Evolutionary conservation across 805 yeast species (phyloP), one percentile per base, ranked within the genome.

Genomic region (Sungouiozyma intestinalis): DNA sequence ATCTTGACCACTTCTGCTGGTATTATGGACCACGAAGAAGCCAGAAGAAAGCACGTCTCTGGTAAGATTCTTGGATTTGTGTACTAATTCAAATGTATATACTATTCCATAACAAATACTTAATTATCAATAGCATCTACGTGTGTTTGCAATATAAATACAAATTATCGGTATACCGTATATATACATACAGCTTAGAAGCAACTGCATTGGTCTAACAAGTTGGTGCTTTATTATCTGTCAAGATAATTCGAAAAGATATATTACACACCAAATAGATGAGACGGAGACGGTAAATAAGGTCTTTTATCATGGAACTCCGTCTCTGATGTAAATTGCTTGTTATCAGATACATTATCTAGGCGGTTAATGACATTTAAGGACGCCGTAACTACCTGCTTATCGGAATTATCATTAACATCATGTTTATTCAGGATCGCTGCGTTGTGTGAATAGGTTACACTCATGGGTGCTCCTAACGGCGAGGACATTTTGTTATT

Each of bases 21-120:
- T 74, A 88, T 88, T 65, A 87, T 88, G 95, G 97, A 90, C 78
- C 97, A 88, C 76, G 97, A 90, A 78, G 97, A 90, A 78, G 97
- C 97, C 65, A 85, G 95, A 81, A 84, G 97, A 81, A 90, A 90
- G 84, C 97, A 88, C 75, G 97, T 88, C 58, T 85, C 97, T 58
- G 97, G 97, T 72, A 88, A 88, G 79, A 83, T 88, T 71, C 81
- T 88, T 66, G 97, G 97, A 67, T 88, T 85, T 76, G 96, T 88
- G 53, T 88, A 88, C 80, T 88, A 82, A 62, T 21, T 40, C 29
- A 24, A 24, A 11, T n/a, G n/a, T n/a, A n/a, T n/a, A n/a, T n/a
- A n/a, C n/a, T n/a, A n/a, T n/a, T n/a, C n/a, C n/a, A n/a, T n/a
- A n/a, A n/a, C n/a, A n/a, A n/a, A n/a, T n/a, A n/a, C n/a, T n/a